These are phyloP conservation scores for Serendipita sp. DNA, from an alignment of 768 basidiomycete genomes.

Conservation along the genomic window DNA sequence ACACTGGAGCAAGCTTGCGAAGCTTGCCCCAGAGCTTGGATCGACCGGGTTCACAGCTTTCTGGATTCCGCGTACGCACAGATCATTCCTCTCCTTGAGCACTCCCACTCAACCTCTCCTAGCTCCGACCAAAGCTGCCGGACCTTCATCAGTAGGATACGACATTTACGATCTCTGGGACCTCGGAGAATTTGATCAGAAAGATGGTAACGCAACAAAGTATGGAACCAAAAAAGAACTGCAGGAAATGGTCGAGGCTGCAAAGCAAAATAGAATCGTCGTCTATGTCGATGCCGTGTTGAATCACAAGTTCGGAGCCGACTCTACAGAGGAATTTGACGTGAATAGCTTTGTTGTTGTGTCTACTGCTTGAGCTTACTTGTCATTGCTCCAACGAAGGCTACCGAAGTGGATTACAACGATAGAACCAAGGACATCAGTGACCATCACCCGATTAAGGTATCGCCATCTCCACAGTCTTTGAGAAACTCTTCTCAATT, in stretches of 20 bases:
- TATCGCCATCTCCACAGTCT: background rate
- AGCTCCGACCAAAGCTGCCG: conserved; percentile 8
- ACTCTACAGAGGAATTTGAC: conserved; percentile 20
- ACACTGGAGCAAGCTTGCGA: conserved; percentile 8
- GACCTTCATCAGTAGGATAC: conserved; percentile 10
- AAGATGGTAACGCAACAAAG: conserved; percentile 15
- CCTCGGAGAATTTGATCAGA: conserved; percentile 13
- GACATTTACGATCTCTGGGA: conserved; percentile 13
- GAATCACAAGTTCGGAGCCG: conserved; percentile 22
- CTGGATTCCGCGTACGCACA: conserved; percentile 9
- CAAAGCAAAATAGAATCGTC: conserved; percentile 21
- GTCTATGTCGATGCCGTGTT: conserved; percentile 23
- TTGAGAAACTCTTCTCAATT: background rate
- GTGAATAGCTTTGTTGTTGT: conserved; percentile 20
- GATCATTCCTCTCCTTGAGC: background rate
- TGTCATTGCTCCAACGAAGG: background rate
- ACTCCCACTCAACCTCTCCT: background rate
- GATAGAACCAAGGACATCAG: conserved; percentile 14
- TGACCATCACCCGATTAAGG: conserved; percentile 22
- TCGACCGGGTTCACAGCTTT: conserved; percentile 6
- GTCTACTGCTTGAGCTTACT: conserved; percentile 16
- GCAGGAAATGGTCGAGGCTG: conserved; percentile 19
- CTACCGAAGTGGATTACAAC: conserved; percentile 6
- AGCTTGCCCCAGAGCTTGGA: conserved; percentile 2
- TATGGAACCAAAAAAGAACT: conserved; percentile 26